phyloP scores from a whole-genome alignment of 148 eudicot genomes.

The Chenopodium quinoa region DNA sequence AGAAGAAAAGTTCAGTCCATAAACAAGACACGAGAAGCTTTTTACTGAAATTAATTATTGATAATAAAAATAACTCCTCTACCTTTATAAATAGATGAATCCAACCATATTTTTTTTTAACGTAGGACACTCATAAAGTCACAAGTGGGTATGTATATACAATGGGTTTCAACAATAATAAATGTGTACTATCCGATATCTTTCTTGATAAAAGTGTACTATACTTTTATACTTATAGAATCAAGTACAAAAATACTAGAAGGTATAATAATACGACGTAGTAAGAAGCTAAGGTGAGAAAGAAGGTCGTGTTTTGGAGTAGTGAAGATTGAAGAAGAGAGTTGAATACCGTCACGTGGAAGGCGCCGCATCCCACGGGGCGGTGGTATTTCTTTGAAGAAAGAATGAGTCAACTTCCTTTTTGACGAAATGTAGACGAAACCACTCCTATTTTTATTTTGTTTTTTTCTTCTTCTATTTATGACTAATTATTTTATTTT shows the following conservation, averaged over 20 bases:
- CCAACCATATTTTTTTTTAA: too few relatives aligned
- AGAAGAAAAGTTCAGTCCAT: too few relatives aligned
- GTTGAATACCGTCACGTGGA: conserved; percentile 37
- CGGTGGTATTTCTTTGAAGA: conserved; percentile 46
- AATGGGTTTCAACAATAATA: too few relatives aligned
- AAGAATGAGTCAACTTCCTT: conserved; percentile 60
- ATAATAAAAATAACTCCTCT: too few relatives aligned
- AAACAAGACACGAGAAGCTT: too few relatives aligned
- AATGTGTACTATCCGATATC: too few relatives aligned
- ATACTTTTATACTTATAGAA: background rate
- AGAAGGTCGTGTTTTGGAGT: conserved; percentile 25
- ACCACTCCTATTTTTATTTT: conserved; percentile 33
- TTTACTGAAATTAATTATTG: too few relatives aligned
- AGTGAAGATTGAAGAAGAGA: background rate
- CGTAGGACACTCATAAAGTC: too few relatives aligned
- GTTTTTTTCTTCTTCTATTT: background rate
- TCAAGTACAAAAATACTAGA: background rate
- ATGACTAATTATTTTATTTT: background rate
- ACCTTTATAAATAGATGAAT: too few relatives aligned
- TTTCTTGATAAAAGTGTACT: too few relatives aligned
- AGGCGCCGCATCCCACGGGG: conserved; percentile 70
- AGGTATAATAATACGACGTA: background rate
- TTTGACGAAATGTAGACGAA: conserved; percentile 64
- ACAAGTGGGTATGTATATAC: too few relatives aligned
- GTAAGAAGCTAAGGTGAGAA: background rate